phyloP scores from a whole-genome alignment of 176 grass and related monocot species.

The Tillandsia fasciculata region DNA sequence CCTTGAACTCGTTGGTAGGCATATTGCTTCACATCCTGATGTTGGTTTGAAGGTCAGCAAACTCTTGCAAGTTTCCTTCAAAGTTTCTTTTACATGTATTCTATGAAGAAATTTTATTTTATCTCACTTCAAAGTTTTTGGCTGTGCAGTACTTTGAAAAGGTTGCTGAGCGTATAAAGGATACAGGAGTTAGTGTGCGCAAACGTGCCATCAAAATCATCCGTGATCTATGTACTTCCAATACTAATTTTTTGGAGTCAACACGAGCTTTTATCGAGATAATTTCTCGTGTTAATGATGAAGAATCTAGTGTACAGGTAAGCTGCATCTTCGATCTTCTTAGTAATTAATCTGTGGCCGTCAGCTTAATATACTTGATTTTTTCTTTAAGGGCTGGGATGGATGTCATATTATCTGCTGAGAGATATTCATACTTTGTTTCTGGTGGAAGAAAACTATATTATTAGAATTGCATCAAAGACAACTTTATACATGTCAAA shows the following conservation, averaged over 20 bases:
- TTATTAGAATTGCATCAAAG: too few species aligned
- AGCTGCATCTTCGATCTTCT: background rate
- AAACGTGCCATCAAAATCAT: slow-evolving; percentile 98
- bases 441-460: too few species aligned
- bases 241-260: slow-evolving; percentile 50
- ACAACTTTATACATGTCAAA: too few species aligned
- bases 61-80: slow-evolving; percentile 15
- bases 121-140: background rate
- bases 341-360: background rate
- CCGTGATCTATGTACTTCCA: slow-evolving; percentile 86
- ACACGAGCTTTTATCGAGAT: slow-evolving; percentile 92
- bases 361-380: too few species aligned
- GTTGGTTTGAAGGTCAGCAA: slow-evolving; percentile 86
- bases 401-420: too few species aligned
- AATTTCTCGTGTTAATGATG: slow-evolving; percentile 97
- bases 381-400: too few species aligned
- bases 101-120: slow-evolving; percentile 18
- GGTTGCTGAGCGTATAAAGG: slow-evolving; percentile 94
- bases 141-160: slow-evolving; percentile 88
- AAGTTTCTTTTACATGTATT: slow-evolving; percentile 12
- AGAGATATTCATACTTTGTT: too few species aligned
- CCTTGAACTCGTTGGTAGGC: slow-evolving; percentile 92
- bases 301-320: slow-evolving; percentile 98
- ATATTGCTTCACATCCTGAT: slow-evolving; percentile 98
- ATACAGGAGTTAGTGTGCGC: slow-evolving; percentile 96